These are phyloP conservation scores for Chromosphaera perkinsii DNA, from an alignment of 208 protist species.

Conservation along the genomic window DNA sequence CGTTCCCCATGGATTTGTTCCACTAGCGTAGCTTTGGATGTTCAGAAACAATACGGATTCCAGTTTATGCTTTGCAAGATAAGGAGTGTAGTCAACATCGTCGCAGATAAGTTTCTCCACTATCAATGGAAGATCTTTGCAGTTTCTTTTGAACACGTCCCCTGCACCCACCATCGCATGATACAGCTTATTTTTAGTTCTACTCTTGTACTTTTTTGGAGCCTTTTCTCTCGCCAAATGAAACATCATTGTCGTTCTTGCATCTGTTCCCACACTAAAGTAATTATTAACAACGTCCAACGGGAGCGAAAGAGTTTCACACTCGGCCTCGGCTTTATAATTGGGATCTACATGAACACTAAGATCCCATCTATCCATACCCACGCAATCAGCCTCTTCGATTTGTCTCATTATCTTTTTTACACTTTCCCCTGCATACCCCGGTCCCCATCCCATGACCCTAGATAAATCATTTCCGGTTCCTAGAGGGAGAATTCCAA, in stretches of 20 bases:
- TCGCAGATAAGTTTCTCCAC: constrained; percentile 20
- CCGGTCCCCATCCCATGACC: constrained; percentile 58
- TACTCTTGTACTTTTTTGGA: constrained; percentile 7
- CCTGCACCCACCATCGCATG: constrained; percentile 28
- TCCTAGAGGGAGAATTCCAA: constrained; percentile 56
- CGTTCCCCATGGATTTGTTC: constrained; percentile 44
- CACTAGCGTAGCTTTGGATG: constrained; percentile 44
- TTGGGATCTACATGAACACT: constrained; percentile 3
- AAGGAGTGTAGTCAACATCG: background rate
- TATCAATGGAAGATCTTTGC: constrained; percentile 9
- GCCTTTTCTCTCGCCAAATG: background rate
- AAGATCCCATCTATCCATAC: constrained; percentile 44
- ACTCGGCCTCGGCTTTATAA: background rate
- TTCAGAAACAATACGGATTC: constrained; percentile 51
- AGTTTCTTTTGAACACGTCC: background rate
- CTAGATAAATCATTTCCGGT: constrained; percentile 66
- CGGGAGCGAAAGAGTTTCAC: background rate
- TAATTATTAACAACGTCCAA: constrained; percentile 10
- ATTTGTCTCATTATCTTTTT: constrained; percentile 19
- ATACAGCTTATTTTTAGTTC: constrained; percentile 54
- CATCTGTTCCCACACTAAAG: constrained; percentile 22
- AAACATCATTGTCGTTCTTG: background rate
- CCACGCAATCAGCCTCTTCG: constrained; percentile 28
- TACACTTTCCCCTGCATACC: background rate
- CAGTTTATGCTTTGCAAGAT: no score